Base-by-base conservation (phyloP, 768 basidiomycete genomes). In the Panaeolus cyanescens region DNA sequence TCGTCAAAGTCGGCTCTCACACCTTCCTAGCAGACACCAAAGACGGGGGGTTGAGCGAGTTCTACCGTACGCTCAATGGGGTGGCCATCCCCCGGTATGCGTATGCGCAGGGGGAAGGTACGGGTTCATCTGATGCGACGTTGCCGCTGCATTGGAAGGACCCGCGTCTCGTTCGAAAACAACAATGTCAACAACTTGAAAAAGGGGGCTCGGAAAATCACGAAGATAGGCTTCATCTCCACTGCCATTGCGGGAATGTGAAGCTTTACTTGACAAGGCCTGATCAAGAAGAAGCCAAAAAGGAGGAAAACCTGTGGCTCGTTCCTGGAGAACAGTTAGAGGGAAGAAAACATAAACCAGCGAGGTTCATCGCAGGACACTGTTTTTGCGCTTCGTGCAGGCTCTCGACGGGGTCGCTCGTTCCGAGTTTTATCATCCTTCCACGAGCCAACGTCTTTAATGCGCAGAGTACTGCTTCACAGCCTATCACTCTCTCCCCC, bases 251-350 rank as follows among this genome's bases (percentile, higher is more conserved):
- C 64, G 62, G 59, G 45, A 55, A 54, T 32, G 59, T 66, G 13
- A 55, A 58, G 17, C 53, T 68, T 37, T 55, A 63, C 32, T 59
- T 65, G 2, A 63, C 62, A 19, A 59, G 64, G 6, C 50, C 62
- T 12, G 36, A 55, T 13, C 42, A 72, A 42, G 70, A 72, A 30
- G 62, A 63, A 39, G 50, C 32, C 32, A 65, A 56, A 36, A 62
- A 63, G 28, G 37, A 59, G n/a, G 20, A 71, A 33, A 69, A 72
- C 28, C 72, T 66, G 65, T 73, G 72, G 72, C 62, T 71, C 4
- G 62, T 69, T 28, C 70, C 72, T 2, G 42, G 53, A 7, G 56
- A 37, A 58, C 15, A 30, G 42, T 31, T 25, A 22, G 5, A 50
- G 25, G 13, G 13, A 50, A 13, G 10, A 25, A 28, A 32, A 64